Conservation (phyloP, 306 rosid genomes). For the Corylus avellana region DNA sequence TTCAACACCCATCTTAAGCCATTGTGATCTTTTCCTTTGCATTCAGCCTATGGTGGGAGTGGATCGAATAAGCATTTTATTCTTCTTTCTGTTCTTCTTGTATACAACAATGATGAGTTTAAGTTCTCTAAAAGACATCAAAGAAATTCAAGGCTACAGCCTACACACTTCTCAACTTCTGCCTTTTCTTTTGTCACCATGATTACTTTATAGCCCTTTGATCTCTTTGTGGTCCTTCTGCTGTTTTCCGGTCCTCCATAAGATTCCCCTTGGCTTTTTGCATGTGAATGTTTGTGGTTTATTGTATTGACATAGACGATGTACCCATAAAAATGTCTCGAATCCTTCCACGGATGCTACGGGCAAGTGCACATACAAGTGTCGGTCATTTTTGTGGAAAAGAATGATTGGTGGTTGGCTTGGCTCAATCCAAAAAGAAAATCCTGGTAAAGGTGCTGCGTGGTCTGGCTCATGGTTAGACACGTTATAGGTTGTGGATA, state of each 20-base stretch:
- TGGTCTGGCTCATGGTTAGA: not conserved
- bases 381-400: not conserved
- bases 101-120: no score
- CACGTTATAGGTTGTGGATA: no score
- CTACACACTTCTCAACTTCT: no score
- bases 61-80: no score
- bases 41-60: no score
- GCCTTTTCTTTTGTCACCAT: no score
- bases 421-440: not conserved
- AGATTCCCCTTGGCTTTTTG: not conserved
- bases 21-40: not conserved
- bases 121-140: no score
- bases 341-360: not conserved
- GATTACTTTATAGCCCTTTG: not conserved
- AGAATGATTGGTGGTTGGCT: not conserved
- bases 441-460: not conserved
- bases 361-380: not conserved
- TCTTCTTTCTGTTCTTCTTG: not conserved
- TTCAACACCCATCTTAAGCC: not conserved
- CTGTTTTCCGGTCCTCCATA: not conserved
- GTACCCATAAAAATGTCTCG: not conserved
- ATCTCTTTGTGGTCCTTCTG: not conserved
- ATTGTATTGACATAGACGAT: not conserved
- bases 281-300: not conserved
- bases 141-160: no score